A percentile compares a stretch with the other conserved stretches of the same genome.
phyloP scores from a whole-genome alignment of 345 rosid species.

The Streptanthus diversifolius region DNA sequence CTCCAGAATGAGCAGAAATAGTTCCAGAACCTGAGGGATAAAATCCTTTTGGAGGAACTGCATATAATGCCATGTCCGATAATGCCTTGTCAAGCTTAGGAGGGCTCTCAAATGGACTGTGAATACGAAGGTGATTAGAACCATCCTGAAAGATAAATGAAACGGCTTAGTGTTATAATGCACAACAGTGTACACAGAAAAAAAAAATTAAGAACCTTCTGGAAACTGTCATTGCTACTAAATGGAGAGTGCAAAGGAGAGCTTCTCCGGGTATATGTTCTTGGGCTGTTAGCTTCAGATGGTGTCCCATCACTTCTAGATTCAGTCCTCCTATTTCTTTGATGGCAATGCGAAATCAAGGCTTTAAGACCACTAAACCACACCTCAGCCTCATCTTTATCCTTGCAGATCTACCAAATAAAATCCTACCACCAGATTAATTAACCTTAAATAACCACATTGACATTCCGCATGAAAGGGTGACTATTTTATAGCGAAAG shows the following conservation, averaged over 20 bases:
- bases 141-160: constrained; percentile 52
- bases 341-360: constrained; percentile 42
- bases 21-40: constrained; percentile 82
- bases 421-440: constrained; percentile 15
- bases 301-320: constrained; percentile 45
- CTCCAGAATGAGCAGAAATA: constrained; percentile 89
- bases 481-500: background rate
- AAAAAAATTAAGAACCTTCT: no score
- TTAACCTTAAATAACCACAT: constrained; percentile 11
- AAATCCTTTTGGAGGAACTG: constrained; percentile 83
- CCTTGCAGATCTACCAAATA: constrained; percentile 56
- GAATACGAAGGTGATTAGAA: constrained; percentile 67
- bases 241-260: constrained; percentile 73
- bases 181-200: background rate
- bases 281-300: constrained; percentile 77
- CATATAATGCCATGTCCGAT: constrained; percentile 70
- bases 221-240: constrained; percentile 83
- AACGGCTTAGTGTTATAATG: background rate
- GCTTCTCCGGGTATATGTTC: constrained; percentile 84
- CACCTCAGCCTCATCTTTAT: constrained; percentile 69
- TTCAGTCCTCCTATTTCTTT: constrained; percentile 38
- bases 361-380: constrained; percentile 61
- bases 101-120: constrained; percentile 94
- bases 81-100: constrained; percentile 87
- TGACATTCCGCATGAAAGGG: background rate